phyloP scores from a whole-genome alignment of 2,329 filamentous ascomycete species.

The Lachnellula occidentalis region DNA sequence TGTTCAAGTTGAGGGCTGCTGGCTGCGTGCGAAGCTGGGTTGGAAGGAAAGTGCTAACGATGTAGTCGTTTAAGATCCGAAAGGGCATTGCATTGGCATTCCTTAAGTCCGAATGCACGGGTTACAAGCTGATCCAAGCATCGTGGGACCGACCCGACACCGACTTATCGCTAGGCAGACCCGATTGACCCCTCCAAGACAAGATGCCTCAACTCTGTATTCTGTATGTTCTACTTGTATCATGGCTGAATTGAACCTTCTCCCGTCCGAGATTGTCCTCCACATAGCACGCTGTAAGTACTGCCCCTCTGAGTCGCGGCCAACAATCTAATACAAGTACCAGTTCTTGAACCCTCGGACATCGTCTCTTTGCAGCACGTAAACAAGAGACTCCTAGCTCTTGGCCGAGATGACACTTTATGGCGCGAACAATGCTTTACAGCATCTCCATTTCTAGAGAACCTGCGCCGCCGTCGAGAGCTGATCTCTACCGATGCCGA shows the following conservation, averaged over 20 bases:
- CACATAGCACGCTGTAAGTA: conserved; percentile 26
- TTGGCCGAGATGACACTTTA: conserved; percentile 68
- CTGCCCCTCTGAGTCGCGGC: not conserved
- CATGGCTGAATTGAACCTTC: conserved; percentile 20
- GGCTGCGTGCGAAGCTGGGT: no score
- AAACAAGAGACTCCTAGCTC: conserved; percentile 56
- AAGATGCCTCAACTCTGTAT: not conserved
- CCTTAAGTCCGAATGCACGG: not conserved
- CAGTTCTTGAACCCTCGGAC: conserved; percentile 59
- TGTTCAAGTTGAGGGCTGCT: not conserved
- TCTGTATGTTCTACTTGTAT: no score
- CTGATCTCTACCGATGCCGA: conserved; percentile 34
- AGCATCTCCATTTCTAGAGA: conserved; percentile 59
- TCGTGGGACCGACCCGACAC: not conserved
- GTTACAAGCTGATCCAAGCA: not conserved
- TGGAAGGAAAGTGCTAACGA: not conserved
- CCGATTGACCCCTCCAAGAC: not conserved
- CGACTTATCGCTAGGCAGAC: conserved; percentile 3
- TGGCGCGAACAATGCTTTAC: conserved; percentile 76
- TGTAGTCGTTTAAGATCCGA: not conserved
- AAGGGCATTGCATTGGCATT: not conserved
- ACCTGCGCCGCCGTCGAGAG: conserved; percentile 49
- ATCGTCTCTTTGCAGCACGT: conserved; percentile 65
- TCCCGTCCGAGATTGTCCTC: conserved; percentile 29
- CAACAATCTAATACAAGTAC: conserved; percentile 4